Percentiles rank a stretch among this genome's conserved stretches.
These are phyloP conservation scores for Tulasnella sp. DNA, from an alignment of 768 basidiomycete species.

Conservation along the genomic window DNA sequence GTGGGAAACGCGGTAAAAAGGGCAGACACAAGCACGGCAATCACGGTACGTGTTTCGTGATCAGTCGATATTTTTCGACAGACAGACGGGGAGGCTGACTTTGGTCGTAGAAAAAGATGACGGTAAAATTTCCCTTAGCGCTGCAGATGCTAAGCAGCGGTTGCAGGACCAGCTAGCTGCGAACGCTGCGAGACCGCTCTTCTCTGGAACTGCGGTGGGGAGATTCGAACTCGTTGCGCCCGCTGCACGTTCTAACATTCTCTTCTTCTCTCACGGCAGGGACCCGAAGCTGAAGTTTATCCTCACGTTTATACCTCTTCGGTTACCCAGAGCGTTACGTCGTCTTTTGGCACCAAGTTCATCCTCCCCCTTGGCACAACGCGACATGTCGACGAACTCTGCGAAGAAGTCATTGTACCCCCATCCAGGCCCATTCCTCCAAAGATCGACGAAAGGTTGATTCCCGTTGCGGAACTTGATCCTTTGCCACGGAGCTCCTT, in stretches of 20 bases:
- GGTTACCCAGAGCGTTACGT: conserved; percentile 60
- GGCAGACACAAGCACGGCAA: conserved; percentile 21
- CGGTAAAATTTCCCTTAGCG: background rate
- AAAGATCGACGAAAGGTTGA: conserved; percentile 61
- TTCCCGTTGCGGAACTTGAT: conserved; percentile 70
- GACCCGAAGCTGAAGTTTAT: conserved; percentile 52
- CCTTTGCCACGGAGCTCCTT: conserved; percentile 76
- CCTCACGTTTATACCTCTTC: conserved; percentile 88
- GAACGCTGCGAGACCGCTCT: conserved; percentile 65
- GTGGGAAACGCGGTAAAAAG: conserved; percentile 28
- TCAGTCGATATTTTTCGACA: background rate
- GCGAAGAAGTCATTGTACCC: conserved; percentile 86
- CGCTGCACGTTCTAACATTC: background rate
- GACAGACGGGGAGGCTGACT: background rate
- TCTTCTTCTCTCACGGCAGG: conserved; percentile 25
- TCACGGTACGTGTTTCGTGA: background rate
- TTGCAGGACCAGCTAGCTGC: conserved; percentile 57
- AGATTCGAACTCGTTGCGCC: background rate
- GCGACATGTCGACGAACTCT: conserved; percentile 66
- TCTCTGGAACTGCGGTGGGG: conserved; percentile 52
- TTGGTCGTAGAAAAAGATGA: background rate
- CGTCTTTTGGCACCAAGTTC: conserved; percentile 71
- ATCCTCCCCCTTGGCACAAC: conserved; percentile 79
- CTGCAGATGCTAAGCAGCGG: conserved; percentile 49
- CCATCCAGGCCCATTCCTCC: conserved; percentile 77